Conservation (phyloP, 176 grass and related monocot species). For the Avena insularis region DNA sequence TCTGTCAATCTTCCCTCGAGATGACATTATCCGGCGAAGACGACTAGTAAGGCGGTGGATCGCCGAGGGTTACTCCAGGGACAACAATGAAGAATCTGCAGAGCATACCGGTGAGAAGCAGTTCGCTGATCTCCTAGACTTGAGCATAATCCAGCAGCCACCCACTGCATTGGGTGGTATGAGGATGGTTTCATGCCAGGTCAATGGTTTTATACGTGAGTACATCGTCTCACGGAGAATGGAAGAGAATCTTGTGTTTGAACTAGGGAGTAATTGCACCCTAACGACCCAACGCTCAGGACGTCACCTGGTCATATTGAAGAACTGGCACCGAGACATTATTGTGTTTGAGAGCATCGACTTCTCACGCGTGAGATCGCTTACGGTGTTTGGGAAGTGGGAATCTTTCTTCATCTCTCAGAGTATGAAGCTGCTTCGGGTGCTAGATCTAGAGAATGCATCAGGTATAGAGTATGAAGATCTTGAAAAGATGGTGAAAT, state of each 20-base stretch:
- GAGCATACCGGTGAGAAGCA: background rate
- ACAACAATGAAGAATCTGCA: background rate
- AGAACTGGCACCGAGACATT: background rate
- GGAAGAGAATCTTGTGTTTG: too few relatives aligned
- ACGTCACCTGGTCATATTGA: background rate
- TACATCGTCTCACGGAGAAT: too few relatives aligned
- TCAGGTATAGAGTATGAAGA: background rate
- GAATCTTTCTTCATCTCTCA: background rate
- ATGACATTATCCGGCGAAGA: background rate
- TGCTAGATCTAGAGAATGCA: too few relatives aligned
- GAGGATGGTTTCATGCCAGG: background rate
- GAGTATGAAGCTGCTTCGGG: too few relatives aligned
- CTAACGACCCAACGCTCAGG: background rate
- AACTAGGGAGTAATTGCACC: background rate
- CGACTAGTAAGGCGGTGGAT: conserved; percentile 35
- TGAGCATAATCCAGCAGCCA: conserved; percentile 27
- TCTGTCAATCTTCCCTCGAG: conserved; percentile 6
- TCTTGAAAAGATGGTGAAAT: conserved; percentile 1
- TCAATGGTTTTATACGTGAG: conserved; percentile 34
- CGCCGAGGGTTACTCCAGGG: conserved; percentile 13
- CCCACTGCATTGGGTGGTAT: background rate
- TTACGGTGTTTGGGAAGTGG: conserved; percentile 35
- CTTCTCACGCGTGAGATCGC: conserved; percentile 1
- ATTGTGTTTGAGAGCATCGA: background rate
- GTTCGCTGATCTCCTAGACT: background rate